Base-by-base conservation (phyloP, 2,329 filamentous ascomycete species). In the Trichoderma harzianum region DNA sequence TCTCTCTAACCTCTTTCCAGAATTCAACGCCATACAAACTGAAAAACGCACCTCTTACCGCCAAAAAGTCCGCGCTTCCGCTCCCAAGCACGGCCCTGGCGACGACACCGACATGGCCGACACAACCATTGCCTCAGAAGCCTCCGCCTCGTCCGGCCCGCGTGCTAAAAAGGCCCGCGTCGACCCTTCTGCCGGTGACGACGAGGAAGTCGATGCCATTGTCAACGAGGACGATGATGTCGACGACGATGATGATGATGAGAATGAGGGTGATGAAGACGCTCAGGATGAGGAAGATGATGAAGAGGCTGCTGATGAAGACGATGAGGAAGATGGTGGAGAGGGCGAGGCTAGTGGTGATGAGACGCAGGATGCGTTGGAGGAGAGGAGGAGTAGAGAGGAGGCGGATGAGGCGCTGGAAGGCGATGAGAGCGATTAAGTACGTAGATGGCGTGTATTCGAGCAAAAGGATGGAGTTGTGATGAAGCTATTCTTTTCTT, bases 31-130 rank as follows among this genome's bases (percentile, higher is more conserved):
- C 74, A 88, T 90, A 71, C 91, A 93, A 79, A 89, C 90, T 24
- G 90, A 91, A 71, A 94, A 94, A 82, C 90, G 92, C 67, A 93
- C 90, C 75, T 89, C 87, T 18, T 93, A 93, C 82, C 88, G 91
- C 67, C 88, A 90, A 76, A 92, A 91, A 76, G 88, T 91, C 21
- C 89, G 90, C 43, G 90, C 89, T 68, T 88, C 90, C 43, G 90
- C 89, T 68, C 88, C 90, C 68, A 93, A 92, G 80, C 76, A 77
- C 3, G 78, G 77, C 51, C 77, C 75, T 5, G 77, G 75, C 16
- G 78, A 75, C 51, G 80, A 83, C 71, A 80, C 81, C 6, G 79
- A 83, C 73, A 83, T 81, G 78, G 78, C 81, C 12, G 82, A 83
- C 74, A 76, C 76, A 26, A 76, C 76, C 21, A 73, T 75, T 28